A percentile compares a stretch with the other conserved stretches of the same genome.
phyloP scores from a whole-genome alignment of 2,329 filamentous ascomycete species.

The Aspergillus pseudotamarii region DNA sequence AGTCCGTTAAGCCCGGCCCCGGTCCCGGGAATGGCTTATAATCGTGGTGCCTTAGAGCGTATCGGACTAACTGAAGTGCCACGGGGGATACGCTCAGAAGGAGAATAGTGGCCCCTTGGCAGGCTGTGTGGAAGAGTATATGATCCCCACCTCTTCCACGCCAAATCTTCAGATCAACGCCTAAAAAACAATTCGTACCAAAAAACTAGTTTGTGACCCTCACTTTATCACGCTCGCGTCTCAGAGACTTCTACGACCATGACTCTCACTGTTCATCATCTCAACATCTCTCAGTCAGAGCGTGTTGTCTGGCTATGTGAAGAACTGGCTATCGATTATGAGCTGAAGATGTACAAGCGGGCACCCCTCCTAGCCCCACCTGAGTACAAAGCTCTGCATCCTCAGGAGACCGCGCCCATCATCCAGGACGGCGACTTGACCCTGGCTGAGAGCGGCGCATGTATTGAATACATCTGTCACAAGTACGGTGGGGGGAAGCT shows the following conservation, averaged over 20 bases:
- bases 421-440: conserved; percentile 59
- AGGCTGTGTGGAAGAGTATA: too few relatives aligned
- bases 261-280: conserved; percentile 48
- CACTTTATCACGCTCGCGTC: neutral
- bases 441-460: conserved; percentile 63
- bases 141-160: too few relatives aligned
- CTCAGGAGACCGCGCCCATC: conserved; percentile 60
- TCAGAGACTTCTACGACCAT: neutral
- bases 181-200: too few relatives aligned
- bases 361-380: conserved; percentile 46
- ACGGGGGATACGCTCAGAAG: too few relatives aligned
- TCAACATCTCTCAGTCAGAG: conserved; percentile 64
- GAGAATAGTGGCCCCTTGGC: too few relatives aligned
- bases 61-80: too few relatives aligned
- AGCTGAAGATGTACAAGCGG: conserved; percentile 51
- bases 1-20: too few relatives aligned
- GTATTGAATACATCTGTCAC: conserved; percentile 63
- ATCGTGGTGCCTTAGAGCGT: too few relatives aligned
- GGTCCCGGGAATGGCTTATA: too few relatives aligned
- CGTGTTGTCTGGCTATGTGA: conserved; percentile 67
- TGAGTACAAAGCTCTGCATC: conserved; percentile 50
- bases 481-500: conserved; percentile 57
- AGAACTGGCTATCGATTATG: conserved; percentile 62
- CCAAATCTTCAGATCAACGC: too few relatives aligned
- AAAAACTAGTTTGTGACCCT: neutral